A percentile compares a stretch with the other conserved stretches of the same genome.
Conservation (phyloP, 371 early-diverging fungal species). For the Mucor lusitanicus region DNA sequence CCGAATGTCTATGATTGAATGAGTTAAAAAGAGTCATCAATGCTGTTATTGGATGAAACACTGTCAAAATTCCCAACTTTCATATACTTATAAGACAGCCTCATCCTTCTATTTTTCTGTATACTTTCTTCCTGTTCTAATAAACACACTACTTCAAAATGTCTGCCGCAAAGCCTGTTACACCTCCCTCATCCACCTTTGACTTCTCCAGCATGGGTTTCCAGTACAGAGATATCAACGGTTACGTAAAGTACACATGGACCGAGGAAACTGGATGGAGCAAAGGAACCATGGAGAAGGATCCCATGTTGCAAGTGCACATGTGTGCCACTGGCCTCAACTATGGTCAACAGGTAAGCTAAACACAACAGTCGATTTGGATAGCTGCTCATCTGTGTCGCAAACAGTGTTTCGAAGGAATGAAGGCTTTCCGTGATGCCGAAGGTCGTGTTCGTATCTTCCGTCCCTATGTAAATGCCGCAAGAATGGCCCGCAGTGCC, state of each 20-base stretch:
- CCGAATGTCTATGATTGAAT: not conserved
- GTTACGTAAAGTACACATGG: slow-evolving; percentile 67
- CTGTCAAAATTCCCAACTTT: not conserved
- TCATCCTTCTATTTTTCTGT: not conserved
- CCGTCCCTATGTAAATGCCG: slow-evolving; percentile 74
- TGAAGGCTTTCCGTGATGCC: slow-evolving; percentile 79
- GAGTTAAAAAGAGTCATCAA: slow-evolving; percentile 16
- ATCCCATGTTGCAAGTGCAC: slow-evolving; percentile 51
- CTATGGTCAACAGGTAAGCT: slow-evolving; percentile 71
- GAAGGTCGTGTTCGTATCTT: slow-evolving; percentile 77
- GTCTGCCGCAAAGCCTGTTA: slow-evolving; percentile 13
- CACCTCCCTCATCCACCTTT: slow-evolving; percentile 46
- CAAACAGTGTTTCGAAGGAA: slow-evolving; percentile 74
- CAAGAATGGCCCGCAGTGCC: slow-evolving; percentile 66
- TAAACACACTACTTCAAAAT: not conserved
- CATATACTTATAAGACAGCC: not conserved
- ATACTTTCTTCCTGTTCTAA: not conserved
- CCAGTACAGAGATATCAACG: slow-evolving; percentile 65
- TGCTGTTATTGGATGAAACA: slow-evolving; percentile 1
- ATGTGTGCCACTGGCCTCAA: slow-evolving; percentile 66
- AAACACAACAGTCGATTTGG: not conserved
- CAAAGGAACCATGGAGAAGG: slow-evolving; percentile 57
- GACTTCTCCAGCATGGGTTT: slow-evolving; percentile 76
- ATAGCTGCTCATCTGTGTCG: not conserved
- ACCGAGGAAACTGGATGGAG: slow-evolving; percentile 65